A percentile compares a stretch with the other conserved stretches of the same genome.
These are phyloP conservation scores for Alternaria triticina DNA, from an alignment of 2,329 filamentous ascomycete genomes.

Conservation along the genomic window DNA sequence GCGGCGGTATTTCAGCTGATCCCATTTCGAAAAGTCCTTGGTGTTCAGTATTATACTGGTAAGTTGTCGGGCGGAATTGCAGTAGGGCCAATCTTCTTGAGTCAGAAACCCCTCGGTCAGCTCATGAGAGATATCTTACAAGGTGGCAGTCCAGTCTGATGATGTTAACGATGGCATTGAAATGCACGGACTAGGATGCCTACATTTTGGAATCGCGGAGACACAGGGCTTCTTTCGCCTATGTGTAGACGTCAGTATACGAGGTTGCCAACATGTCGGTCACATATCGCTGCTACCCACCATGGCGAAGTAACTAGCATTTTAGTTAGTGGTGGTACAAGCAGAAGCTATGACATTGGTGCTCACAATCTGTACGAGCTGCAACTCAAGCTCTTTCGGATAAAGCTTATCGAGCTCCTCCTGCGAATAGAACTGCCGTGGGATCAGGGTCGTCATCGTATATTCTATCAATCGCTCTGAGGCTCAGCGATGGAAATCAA, in stretches of 20 bases:
- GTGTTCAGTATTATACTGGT: constrained; percentile 64
- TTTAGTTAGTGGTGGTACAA: constrained; percentile 7
- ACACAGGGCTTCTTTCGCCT: constrained; percentile 82
- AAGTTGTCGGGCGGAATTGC: constrained; percentile 75
- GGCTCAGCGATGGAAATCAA: not conserved
- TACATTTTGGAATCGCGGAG: constrained; percentile 84
- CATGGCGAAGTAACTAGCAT: constrained; percentile 49
- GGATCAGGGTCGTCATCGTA: constrained; percentile 78
- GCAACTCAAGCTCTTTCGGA: constrained; percentile 78
- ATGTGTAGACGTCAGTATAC: constrained; percentile 9
- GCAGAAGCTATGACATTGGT: constrained; percentile 1
- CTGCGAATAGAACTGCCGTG: constrained; percentile 76
- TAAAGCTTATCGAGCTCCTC: constrained; percentile 84
- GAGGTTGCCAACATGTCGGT: not conserved
- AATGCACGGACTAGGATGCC: constrained; percentile 24
- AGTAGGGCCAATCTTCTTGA: constrained; percentile 82
- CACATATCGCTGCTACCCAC: constrained; percentile 19
- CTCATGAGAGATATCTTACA: constrained; percentile 28
- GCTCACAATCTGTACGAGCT: constrained; percentile 82
- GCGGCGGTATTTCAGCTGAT: constrained; percentile 68
- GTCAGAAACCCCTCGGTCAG: not conserved
- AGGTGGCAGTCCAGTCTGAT: constrained; percentile 40
- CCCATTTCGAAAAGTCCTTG: constrained; percentile 61
- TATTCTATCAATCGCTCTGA: not conserved
- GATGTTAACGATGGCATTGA: not conserved